Conservation (phyloP, 306 rosid species). For the Herpetospermum pedunculosum region DNA sequence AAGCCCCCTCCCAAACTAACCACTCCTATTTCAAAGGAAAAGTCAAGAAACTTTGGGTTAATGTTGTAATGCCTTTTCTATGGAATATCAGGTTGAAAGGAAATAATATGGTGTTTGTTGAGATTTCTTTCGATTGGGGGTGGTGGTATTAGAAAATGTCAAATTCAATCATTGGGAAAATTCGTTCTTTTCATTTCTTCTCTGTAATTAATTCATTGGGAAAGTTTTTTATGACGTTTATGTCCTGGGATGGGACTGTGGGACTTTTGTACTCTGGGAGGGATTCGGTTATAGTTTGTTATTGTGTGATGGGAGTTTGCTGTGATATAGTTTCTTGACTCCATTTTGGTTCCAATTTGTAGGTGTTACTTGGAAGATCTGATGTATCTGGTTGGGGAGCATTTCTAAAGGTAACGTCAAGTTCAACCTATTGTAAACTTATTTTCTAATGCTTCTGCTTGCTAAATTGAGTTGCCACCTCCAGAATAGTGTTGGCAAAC, state of each 20-base stretch:
- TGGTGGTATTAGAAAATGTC: neutral
- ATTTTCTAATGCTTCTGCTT: constrained; percentile 11
- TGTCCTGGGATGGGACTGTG: neutral
- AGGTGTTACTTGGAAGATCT: constrained; percentile 97
- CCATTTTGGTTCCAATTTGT: constrained; percentile 3
- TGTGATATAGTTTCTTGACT: neutral
- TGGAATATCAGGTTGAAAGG: neutral
- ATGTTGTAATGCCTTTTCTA: neutral
- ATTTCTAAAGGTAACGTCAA: constrained; percentile 61
- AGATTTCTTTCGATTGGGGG: neutral
- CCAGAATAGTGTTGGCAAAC: constrained; percentile 94
- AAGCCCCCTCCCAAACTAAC: neutral
- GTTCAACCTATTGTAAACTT: constrained; percentile 3
- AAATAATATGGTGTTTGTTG: neutral
- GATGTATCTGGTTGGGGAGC: constrained; percentile 99
- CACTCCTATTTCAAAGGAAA: neutral
- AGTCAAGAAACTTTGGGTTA: neutral
- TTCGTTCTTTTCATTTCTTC: neutral
- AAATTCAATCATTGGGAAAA: neutral
- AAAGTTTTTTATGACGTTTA: neutral
- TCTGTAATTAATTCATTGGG: neutral
- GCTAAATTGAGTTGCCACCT: constrained; percentile 25
- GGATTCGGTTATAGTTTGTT: neutral
- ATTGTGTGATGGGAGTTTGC: neutral
- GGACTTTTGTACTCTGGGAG: neutral